Percentiles rank a stretch among this genome's conserved stretches.
Evolutionary conservation across 2,329 filamentous ascomycete genomes (phyloP).

Genomic region (Orbilia blumenaviensis): DNA sequence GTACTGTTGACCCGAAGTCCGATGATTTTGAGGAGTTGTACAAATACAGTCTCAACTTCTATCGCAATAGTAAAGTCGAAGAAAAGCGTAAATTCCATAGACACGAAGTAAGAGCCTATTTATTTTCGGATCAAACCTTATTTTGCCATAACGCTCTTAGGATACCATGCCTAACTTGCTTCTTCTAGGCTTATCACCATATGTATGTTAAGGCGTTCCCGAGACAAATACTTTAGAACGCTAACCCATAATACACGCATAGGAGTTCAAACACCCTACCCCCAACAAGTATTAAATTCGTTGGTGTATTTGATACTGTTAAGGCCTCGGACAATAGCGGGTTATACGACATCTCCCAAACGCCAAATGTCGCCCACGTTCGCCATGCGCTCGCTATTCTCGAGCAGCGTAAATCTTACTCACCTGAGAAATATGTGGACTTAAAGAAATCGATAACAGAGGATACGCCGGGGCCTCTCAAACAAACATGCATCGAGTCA

Average conservation of each 20-base stretch:
- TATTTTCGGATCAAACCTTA: too few species aligned
- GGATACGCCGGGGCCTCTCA: too few species aligned
- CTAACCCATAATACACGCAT: not conserved
- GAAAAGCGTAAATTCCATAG: too few species aligned
- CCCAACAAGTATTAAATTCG: not conserved
- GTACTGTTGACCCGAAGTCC: not conserved
- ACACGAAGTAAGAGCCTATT: not conserved
- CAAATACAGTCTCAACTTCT: not conserved
- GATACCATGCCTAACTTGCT: too few species aligned
- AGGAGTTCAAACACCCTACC: not conserved
- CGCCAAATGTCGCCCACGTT: not conserved
- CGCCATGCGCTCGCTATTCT: not conserved
- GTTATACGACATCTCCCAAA: not conserved
- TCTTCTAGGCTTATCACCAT: not conserved
- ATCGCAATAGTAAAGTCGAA: not conserved
- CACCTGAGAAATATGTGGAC: not conserved
- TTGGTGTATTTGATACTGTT: not conserved
- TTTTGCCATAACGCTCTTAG: too few species aligned
- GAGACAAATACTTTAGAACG: not conserved
- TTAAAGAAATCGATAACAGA: too few species aligned
- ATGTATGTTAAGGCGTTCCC: not conserved
- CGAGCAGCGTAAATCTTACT: not conserved
- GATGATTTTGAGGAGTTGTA: not conserved
- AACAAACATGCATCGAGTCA: not conserved
- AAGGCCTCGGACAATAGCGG: not conserved